Evolutionary conservation across 257 asterid species (phyloP), one percentile per base, ranked within the genome.

Genomic region (Forsythia viridissima): DNA sequence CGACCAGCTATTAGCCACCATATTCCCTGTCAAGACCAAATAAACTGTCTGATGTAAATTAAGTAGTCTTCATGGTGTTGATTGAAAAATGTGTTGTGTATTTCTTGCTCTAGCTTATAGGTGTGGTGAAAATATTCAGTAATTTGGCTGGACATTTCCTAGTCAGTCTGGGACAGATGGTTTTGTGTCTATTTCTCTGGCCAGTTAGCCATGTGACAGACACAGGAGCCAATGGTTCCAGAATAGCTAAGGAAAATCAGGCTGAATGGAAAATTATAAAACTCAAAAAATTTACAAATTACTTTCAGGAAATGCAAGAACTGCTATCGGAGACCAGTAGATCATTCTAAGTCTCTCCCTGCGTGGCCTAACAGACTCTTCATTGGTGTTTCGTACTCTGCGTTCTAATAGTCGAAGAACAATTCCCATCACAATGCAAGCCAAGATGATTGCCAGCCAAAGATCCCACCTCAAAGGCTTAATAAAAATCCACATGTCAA

Each of bases 271-370:
- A 15, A 55, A 18, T 15, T 52, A 52, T 52, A 52, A 52, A 52
- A 51, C 20, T 11, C 20, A 15, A 51, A 52, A 52, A 30, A 30
- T 30, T 52, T 52, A 9, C 5, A 37, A 82, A 83, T 85, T 82
- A 85, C 88, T 77, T 77, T 85, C 96, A 3, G 93, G 93, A 69
- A 88, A 91, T 67, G 91, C 92, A 52, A 91, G 91, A 75, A 71
- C 85, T 20, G 87, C 82, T 5, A 91, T 66, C 4, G 96, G 96
- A 82, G 86, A 83, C 85, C 9, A 55, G 24, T 55, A 55, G 65
- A 55, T 0, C 65, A 55, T 55, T 15, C 77, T 82, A 37, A 73
- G 79, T 67, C 43, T 74, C 73, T 80, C 84, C n/a, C 34, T 51
- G n/a, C 55, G 72, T 34, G 84, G 51, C 46, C 79, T 38, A 15